phyloP scores from a whole-genome alignment of 139 green algal genomes.

The Chlamydomonas sphaeroides region DNA sequence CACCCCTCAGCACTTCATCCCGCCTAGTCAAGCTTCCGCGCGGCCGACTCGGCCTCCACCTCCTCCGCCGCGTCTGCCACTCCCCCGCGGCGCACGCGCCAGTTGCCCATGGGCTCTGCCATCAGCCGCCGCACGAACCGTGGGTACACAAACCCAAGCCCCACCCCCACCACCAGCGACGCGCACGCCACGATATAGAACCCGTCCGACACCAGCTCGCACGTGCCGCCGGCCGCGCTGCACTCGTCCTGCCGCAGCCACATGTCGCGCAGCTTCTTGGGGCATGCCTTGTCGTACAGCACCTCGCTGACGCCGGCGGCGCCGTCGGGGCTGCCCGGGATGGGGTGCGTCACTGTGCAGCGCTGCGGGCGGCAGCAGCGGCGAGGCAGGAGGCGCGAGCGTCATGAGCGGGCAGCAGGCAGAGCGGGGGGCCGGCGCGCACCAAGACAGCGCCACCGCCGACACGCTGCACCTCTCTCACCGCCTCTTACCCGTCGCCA shows the following conservation, averaged over 20 bases:
- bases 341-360: no score
- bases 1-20: no score
- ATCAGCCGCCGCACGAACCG: conserved; percentile 47
- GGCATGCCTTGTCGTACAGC: conserved; percentile 12
- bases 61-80: not conserved
- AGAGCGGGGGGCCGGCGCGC: no score
- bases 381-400: no score
- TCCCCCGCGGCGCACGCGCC: conserved; percentile 7
- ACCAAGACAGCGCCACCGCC: no score
- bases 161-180: conserved; percentile 55
- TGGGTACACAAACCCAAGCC: conserved; percentile 49
- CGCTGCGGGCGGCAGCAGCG: no score
- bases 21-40: no score
- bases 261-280: conserved; percentile 48
- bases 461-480: no score
- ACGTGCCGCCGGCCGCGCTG: conserved; percentile 43
- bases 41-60: not conserved
- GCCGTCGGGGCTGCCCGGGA: no score
- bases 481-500: no score
- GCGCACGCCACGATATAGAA: conserved; percentile 74
- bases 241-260: conserved; percentile 39
- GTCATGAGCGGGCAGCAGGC: no score
- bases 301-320: not conserved
- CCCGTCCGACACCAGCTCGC: conserved; percentile 62
- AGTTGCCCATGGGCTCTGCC: conserved; percentile 27